Evolutionary conservation across 345 rosid genomes (phyloP).

Genomic region (Kandelia obovata): DNA sequence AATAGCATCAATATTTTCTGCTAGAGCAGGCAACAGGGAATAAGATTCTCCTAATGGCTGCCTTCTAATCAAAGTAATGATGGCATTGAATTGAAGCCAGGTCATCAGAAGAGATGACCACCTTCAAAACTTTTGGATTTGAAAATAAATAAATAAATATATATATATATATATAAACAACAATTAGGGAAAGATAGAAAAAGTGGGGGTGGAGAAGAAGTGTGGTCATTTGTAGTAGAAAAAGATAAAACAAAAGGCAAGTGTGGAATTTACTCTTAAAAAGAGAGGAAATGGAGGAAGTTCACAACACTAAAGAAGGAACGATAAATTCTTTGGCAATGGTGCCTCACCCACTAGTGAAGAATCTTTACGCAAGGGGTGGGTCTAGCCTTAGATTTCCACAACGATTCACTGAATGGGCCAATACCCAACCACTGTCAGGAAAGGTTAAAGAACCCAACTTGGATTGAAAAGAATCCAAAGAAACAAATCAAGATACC

Average conservation of each 20-base stretch:
- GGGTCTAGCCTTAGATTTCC: constrained; percentile 1
- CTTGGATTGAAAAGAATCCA: constrained; percentile 25
- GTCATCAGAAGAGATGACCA: background rate
- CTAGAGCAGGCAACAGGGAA: constrained; percentile 13
- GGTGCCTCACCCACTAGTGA: constrained; percentile 16
- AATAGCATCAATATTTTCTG: background rate
- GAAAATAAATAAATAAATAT: too few species aligned
- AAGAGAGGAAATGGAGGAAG: background rate
- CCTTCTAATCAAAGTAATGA: constrained; percentile 24
- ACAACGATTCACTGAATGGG: constrained; percentile 30
- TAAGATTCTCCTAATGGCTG: constrained; percentile 29
- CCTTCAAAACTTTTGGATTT: background rate
- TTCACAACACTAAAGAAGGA: too few species aligned
- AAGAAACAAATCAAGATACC: constrained; percentile 19
- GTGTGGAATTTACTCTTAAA: constrained; percentile 26
- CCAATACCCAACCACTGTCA: constrained; percentile 14
- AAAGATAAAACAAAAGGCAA: constrained; percentile 9
- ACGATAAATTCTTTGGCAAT: background rate
- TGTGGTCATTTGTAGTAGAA: constrained; percentile 28
- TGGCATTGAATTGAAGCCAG: constrained; percentile 22
- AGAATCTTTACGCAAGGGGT: background rate
- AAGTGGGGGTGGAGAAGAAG: background rate
- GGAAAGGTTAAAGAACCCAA: constrained; percentile 26
- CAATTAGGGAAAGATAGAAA: background rate
- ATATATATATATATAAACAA: too few species aligned